Evolutionary conservation across 768 basidiomycete genomes (phyloP), one percentile per base, ranked within the genome.

Genomic region (Leccinum sublutescens): DNA sequence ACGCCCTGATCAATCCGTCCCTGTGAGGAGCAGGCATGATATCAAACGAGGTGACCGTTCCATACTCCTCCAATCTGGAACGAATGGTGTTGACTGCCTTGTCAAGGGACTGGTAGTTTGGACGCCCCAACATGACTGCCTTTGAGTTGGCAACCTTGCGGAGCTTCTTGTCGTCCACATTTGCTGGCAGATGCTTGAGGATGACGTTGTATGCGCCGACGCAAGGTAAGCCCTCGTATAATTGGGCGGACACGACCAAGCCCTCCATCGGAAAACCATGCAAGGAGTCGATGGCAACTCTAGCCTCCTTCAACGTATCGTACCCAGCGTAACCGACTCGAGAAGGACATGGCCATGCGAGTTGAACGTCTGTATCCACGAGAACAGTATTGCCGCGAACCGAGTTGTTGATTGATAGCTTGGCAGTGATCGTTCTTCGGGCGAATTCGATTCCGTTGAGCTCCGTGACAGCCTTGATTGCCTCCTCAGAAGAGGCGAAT

Each of bases 321-420:
- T 88, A 93, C 1, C 91, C 90, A 14, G 81, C 83, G 59, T 83
- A 93, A 0, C 81, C 88, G 1, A 75, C 75, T 45, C 78, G 78
- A 19, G 73, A 70, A 0, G 91, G 85, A 3, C 80, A 81, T 5
- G 84, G 81, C 82, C 87, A 89, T 15, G 77, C 69, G 33, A 93
- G 71, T 15, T 80, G 80, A 10, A 89, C 82, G 2, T 79, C 75
- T 1, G 79, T 82, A 59, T 88, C 86, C 12, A 73, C 74, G 25
- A 89, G 69, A 7, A 75, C 64, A 0, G 77, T 80, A 7, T 67
- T 64, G 2, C 78, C 74, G 2, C 65, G 51, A 0, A 62, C 69
- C 1, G 73, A 72, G 56, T 79, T 73, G 25, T 72, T 78, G 15
- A 84, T 70, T 1, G 81, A 73, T 3, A 86, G 64, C 3, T 77